Evolutionary conservation across 1,284 basidiomycete species (phyloP), one percentile per base, ranked within the genome.

Genomic region (Schizophyllum amplum): DNA sequence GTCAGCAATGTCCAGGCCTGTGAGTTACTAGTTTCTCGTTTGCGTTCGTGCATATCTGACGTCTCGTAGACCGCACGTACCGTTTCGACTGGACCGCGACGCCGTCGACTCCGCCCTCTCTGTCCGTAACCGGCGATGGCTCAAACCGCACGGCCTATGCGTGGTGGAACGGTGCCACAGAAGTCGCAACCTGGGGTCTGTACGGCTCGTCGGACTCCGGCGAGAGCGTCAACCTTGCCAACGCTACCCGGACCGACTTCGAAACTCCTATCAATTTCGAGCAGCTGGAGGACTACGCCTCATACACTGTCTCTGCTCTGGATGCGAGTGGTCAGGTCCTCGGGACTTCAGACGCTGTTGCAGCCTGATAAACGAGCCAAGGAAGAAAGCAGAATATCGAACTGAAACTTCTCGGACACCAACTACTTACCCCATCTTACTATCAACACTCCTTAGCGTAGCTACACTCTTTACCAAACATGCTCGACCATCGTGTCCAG

Each of bases 91-190:
- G 48, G 48, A 9, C 11, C 24, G 48, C 21, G 3, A 21, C 21
- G 20, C 48, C 24, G 9, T 50, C 33, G 3, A 42, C 33, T 3
- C 33, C 33, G 33, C 33, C 33, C 33, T 42, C 33, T 17, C 33
- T 42, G 13, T 3, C 33, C 33, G 17, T 42, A 3, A 17, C 17
- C 33, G 33, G 33, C 33, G 2, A 3, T 17, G 33, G 17, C 33
- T 42, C 33, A 9, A 42, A 42, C 22, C 51, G 24, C 15, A 24
- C 49, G 21, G 54, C 57, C 24, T 60, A 54, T 7, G 59, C 57
- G 4, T 60, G 56, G 42, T 60, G 59, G 59, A 60, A 58, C 52
- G 59, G 59, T 1, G 59, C 59, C 22, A 60, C 59, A 11, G 47
- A 58, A 6, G 59, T 60, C 3, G 54, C 54, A 15, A n/a, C 27